Evolutionary conservation across 306 rosid species (phyloP).

Genomic region (Vicia faba): DNA sequence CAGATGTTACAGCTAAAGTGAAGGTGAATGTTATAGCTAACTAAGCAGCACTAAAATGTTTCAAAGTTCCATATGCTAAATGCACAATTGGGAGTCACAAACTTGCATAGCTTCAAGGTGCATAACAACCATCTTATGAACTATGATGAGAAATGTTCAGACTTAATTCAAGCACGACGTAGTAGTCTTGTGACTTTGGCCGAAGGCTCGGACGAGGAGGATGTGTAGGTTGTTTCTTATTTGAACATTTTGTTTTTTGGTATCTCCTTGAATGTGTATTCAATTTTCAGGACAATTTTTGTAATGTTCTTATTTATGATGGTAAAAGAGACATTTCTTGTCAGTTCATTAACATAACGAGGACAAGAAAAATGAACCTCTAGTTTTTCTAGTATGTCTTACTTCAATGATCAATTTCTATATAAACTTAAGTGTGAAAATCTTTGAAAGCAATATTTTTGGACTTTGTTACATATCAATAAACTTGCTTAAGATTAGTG

Average conservation of each 20-base stretch:
- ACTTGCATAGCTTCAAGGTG: conserved; percentile 33
- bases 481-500: background rate
- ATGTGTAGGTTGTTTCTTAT: conserved; percentile 23
- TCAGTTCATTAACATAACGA: conserved; percentile 4
- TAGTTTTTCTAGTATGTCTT: background rate
- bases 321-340: background rate
- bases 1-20: conserved; percentile 87
- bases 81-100: conserved; percentile 32
- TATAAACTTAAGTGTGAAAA: background rate
- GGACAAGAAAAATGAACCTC: background rate
- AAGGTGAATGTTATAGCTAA: conserved; percentile 73
- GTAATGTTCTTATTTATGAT: conserved; percentile 36
- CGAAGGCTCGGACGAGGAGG: conserved; percentile 10
- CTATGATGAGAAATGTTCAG: conserved; percentile 25
- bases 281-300: conserved; percentile 24
- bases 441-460: background rate
- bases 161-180: conserved; percentile 26
- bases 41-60: conserved; percentile 51
- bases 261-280: conserved; percentile 31
- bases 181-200: conserved; percentile 7
- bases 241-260: conserved; percentile 20
- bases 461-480: conserved; percentile 1
- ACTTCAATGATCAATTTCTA: background rate
- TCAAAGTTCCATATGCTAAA: conserved; percentile 24
- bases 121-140: conserved; percentile 28